Conservation (phyloP, 495 filamentous ascomycete genomes). For the Aeminium ludgeri region DNA sequence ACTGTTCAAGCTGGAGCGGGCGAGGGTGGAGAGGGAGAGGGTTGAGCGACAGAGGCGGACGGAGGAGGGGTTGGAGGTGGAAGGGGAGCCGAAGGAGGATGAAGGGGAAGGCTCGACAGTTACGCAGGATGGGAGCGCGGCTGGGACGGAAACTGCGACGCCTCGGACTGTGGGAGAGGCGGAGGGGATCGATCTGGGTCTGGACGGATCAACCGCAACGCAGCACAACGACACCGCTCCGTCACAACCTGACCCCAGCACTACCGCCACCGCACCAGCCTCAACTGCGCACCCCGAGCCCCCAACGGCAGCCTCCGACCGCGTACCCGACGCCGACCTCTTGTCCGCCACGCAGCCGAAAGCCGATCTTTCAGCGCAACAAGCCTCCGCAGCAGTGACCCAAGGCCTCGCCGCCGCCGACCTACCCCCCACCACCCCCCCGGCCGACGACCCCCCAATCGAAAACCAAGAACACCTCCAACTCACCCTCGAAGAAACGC, state of each 20-base stretch:
- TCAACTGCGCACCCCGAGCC: too few relatives aligned
- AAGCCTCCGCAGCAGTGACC: too few relatives aligned
- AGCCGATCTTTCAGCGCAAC: too few relatives aligned
- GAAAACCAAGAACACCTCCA: slow-evolving; percentile 81
- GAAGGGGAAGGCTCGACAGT: background rate
- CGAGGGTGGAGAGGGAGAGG: slow-evolving; percentile 62
- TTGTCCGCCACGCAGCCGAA: too few relatives aligned
- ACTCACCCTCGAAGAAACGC: slow-evolving; percentile 73
- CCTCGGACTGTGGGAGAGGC: background rate
- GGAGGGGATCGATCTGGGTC: too few relatives aligned
- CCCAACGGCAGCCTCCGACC: too few relatives aligned
- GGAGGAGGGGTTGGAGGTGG: slow-evolving; percentile 23
- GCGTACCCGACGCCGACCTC: too few relatives aligned
- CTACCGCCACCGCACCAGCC: too few relatives aligned
- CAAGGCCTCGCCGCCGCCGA: too few relatives aligned
- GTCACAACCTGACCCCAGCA: too few relatives aligned
- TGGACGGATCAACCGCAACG: background rate
- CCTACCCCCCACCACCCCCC: too few relatives aligned
- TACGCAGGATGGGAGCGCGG: background rate
- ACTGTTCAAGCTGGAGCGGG: slow-evolving; percentile 74
- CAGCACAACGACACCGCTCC: too few relatives aligned
- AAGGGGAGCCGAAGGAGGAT: slow-evolving; percentile 2
- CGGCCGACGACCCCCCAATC: slow-evolving; percentile 28
- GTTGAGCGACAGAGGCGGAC: slow-evolving; percentile 58
- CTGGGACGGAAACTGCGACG: background rate